Evolutionary conservation across 441 rosid species (phyloP).

Genomic region (Populus hybrid): DNA sequence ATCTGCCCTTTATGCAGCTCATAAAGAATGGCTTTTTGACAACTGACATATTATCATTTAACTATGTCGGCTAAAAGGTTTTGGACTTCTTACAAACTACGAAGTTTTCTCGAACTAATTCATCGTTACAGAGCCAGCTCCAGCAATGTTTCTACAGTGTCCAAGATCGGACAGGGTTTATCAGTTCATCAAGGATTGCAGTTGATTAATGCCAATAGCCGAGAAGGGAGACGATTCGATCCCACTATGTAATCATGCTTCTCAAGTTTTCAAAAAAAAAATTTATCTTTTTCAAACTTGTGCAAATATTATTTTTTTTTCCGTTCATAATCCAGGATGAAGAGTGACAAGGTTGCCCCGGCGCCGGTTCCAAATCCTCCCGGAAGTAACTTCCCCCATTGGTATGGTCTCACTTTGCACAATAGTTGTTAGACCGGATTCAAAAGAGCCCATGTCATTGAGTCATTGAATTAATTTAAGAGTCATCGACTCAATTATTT

Average conservation of each 20-base stretch:
- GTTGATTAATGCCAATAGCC: slow-evolving; percentile 6
- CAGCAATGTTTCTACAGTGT: neutral
- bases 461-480: neutral
- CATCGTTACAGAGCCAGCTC: slow-evolving; percentile 7
- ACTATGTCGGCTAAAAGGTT: slow-evolving; percentile 18
- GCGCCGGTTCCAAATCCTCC: slow-evolving; percentile 24
- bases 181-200: slow-evolving; percentile 23
- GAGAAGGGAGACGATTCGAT: slow-evolving; percentile 13
- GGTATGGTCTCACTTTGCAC: slow-evolving; percentile 26
- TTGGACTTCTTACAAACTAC: slow-evolving; percentile 13
- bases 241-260: slow-evolving; percentile 4
- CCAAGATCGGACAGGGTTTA: slow-evolving; percentile 10
- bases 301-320: neutral
- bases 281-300: no score
- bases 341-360: slow-evolving; percentile 11
- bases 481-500: no score
- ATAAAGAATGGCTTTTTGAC: neutral
- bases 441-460: neutral
- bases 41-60: neutral
- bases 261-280: neutral
- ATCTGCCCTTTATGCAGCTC: neutral
- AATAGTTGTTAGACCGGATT: neutral
- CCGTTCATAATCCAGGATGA: slow-evolving; percentile 15
- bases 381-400: slow-evolving; percentile 29
- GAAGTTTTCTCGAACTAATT: slow-evolving; percentile 3